phyloP scores from a whole-genome alignment of 805 yeast genomes.

The Candida cerambycidarum region DNA sequence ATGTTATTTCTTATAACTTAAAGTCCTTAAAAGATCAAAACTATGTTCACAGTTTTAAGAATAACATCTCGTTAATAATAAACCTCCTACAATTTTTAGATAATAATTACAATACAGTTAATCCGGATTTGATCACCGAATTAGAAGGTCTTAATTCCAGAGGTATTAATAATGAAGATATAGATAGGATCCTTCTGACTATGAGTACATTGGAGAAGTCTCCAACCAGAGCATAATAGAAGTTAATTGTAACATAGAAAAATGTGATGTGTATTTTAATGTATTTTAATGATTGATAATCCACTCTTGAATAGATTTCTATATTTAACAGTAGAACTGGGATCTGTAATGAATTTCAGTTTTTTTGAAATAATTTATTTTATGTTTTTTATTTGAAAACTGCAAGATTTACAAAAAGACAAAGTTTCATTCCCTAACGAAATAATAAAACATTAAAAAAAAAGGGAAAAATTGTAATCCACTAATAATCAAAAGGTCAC shows the following conservation, averaged over 20 bases:
- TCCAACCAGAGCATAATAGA: too few species aligned
- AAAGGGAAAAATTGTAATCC: too few species aligned
- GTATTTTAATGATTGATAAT: too few species aligned
- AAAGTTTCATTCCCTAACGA: too few species aligned
- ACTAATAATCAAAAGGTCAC: too few species aligned
- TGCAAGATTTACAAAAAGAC: too few species aligned
- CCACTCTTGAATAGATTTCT: too few species aligned
- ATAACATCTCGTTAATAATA: slow-evolving; percentile 4
- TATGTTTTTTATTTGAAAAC: too few species aligned
- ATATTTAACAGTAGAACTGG: too few species aligned
- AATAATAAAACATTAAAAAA: too few species aligned
- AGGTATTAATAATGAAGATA: background rate
- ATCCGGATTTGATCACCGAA: background rate
- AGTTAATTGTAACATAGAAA: background rate
- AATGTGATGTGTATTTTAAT: background rate
- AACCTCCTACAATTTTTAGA: slow-evolving; percentile 4
- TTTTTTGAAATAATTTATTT: too few species aligned
- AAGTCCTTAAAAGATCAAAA: slow-evolving; percentile 1
- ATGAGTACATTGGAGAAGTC: background rate
- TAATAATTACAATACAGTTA: slow-evolving; percentile 3
- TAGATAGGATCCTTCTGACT: background rate
- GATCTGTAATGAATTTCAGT: too few species aligned
- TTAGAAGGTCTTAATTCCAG: slow-evolving; percentile 3
- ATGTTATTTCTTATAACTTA: slow-evolving; percentile 30
- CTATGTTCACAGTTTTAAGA: slow-evolving; percentile 2